Evolutionary conservation across 2,329 filamentous ascomycete species (phyloP), one percentile per base, ranked within the genome.

Genomic region (Aurifilum marmelostoma): DNA sequence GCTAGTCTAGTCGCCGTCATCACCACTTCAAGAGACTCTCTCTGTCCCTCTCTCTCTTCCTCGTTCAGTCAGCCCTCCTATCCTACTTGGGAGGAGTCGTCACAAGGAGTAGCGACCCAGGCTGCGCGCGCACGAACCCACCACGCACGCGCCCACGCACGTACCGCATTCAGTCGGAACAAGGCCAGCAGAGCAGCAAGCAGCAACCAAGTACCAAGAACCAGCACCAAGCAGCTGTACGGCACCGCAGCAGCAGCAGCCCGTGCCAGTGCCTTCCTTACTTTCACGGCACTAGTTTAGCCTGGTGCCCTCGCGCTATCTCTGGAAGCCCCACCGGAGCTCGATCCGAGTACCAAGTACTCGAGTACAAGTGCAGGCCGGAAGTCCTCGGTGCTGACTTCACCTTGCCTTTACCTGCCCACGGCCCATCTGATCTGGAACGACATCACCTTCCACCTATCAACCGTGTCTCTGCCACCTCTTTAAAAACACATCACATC

Each of bases 211-310:
- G 58, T 29, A 34, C 27, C 58, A 39, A n/a, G 34, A 14, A n/a
- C 50, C 34, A 21, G 58, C 32, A 61, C 21, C 29, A n/a, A 61
- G 58, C 58, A 39, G 34, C 59, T 29, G 37, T 43, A 41, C 59
- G 11, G 59, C 59, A 62, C n/a, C 21, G 34, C n/a, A 24, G 24
- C 61, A n/a, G 34, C n/a, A 24, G 24, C 61, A n/a, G 39, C 61
- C 61, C 39, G 61, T 63, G 41, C 65, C 65, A 52, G 68, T 39
- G 34, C 56, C 69, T 59, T 63, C 52, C 69, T 68, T 68, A 70
- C 69, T 68, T 70, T 61, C 69, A 70, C 69, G 50, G 69, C 69
- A 68, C 69, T 70, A 70, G 61, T 60, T 63, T 70, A 70, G 69
- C 63, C 65, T 70, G 65, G 61, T 67, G 68, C 43, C 61, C 61